These are phyloP conservation scores for Fusarium dimerum DNA, from an alignment of 2,329 filamentous ascomycete genomes.

Conservation along the genomic window DNA sequence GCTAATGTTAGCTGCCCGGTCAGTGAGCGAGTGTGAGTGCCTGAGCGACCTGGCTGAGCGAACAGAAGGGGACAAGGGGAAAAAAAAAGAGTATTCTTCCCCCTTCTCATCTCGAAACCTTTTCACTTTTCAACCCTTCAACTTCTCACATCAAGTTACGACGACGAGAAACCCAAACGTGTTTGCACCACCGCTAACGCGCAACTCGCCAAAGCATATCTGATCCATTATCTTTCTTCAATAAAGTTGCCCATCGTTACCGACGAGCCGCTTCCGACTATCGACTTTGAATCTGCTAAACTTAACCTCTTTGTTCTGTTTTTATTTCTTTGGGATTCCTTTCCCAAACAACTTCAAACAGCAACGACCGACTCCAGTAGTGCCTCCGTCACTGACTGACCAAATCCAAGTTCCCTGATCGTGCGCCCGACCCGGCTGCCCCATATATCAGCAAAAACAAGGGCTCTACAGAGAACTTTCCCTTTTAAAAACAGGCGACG, in stretches of 20 bases:
- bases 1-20: no score
- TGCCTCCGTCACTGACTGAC: conserved; percentile 12
- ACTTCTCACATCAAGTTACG: conserved; percentile 24
- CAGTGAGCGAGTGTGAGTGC: no score
- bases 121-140: conserved; percentile 25
- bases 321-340: no score
- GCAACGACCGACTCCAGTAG: no score
- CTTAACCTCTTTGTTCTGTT: no score
- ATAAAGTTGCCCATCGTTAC: no score
- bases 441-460: conserved; percentile 18
- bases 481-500: background rate
- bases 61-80: conserved; percentile 5
- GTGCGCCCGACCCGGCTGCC: conserved; percentile 26
- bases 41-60: no score
- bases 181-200: conserved; percentile 28
- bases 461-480: no score
- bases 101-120: conserved; percentile 19
- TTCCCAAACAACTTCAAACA: no score
- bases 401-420: conserved; percentile 26
- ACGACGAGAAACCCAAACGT: conserved; percentile 26
- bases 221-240: conserved; percentile 18
- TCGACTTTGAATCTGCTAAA: no score
- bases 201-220: background rate
- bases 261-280: no score
- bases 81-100: conserved; percentile 19